Evolutionary conservation across 495 filamentous ascomycete genomes (phyloP).

Genomic region (Hypomontagnella submonticulosa): DNA sequence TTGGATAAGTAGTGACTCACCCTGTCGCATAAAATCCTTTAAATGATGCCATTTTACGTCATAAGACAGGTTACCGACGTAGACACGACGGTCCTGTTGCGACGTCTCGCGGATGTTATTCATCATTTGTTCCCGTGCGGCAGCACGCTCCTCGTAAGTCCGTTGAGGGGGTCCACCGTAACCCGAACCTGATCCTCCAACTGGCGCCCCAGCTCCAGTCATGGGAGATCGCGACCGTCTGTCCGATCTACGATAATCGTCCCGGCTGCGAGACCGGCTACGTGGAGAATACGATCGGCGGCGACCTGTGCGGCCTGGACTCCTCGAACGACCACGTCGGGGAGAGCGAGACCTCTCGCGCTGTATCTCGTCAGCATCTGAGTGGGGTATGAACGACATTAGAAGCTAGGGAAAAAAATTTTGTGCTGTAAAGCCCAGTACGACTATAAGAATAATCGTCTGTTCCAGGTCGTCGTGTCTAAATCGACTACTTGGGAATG

Average conservation of each 20-base stretch:
- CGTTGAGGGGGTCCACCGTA: slow-evolving; percentile 74
- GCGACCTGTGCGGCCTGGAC: slow-evolving; percentile 64
- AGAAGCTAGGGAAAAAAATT: slow-evolving; percentile 25
- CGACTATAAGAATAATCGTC: not conserved
- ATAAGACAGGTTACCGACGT: slow-evolving; percentile 98
- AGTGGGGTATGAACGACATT: slow-evolving; percentile 45
- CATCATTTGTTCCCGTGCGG: slow-evolving; percentile 95
- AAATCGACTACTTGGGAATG: slow-evolving; percentile 8
- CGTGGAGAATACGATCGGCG: slow-evolving; percentile 94
- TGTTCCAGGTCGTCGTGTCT: slow-evolving; percentile 2
- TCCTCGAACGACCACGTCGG: slow-evolving; percentile 76
- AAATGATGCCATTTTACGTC: slow-evolving; percentile 99
- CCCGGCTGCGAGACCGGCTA: slow-evolving; percentile 90
- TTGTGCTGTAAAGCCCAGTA: slow-evolving; percentile 3
- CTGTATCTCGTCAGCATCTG: slow-evolving; percentile 66
- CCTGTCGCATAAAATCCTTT: slow-evolving; percentile 99
- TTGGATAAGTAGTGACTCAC: slow-evolving; percentile 64
- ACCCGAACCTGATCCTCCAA: slow-evolving; percentile 68
- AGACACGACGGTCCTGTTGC: slow-evolving; percentile 98
- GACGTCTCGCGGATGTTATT: slow-evolving; percentile 90
- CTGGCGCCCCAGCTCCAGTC: slow-evolving; percentile 75
- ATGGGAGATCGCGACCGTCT: slow-evolving; percentile 85
- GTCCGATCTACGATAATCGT: slow-evolving; percentile 78
- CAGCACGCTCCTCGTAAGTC: slow-evolving; percentile 83
- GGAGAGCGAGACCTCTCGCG: slow-evolving; percentile 96